Percentiles rank a stretch among this genome's conserved stretches.
phyloP scores from a whole-genome alignment of 805 yeast genomes.

The Candida chilensis region DNA sequence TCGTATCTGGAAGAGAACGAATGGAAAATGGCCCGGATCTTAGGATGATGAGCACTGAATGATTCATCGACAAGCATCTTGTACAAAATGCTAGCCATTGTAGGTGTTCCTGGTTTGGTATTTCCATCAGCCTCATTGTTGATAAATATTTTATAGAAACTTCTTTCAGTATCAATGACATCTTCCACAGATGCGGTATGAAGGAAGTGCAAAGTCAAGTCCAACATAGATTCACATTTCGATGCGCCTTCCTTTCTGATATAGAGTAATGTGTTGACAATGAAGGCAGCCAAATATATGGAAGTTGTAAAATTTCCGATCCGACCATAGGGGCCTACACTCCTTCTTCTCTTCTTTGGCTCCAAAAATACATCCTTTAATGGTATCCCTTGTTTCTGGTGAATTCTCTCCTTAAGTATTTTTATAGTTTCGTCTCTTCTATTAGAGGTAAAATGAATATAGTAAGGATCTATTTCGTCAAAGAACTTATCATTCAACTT shows the following conservation, averaged over 20 bases:
- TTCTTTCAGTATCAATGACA: too few species aligned
- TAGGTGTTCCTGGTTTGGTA: too few species aligned
- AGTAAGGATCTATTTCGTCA: constrained; percentile 50
- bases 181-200: too few species aligned
- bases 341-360: constrained; percentile 37
- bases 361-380: constrained; percentile 43
- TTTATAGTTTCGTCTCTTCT: constrained; percentile 78
- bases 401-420: constrained; percentile 41
- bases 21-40: constrained; percentile 46
- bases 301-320: constrained; percentile 47
- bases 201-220: constrained; percentile 54
- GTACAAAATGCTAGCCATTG: too few species aligned
- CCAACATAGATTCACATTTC: constrained; percentile 47
- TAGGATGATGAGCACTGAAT: constrained; percentile 37
- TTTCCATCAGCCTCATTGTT: too few species aligned
- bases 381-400: constrained; percentile 24
- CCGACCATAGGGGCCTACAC: constrained; percentile 25
- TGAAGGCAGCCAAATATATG: constrained; percentile 40
- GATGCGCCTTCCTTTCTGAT: constrained; percentile 21
- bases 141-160: background rate
- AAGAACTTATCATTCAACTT: constrained; percentile 23
- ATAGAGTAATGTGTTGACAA: constrained; percentile 39
- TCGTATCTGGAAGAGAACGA: too few species aligned
- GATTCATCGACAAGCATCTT: constrained; percentile 27
- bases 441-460: constrained; percentile 67